Base-by-base conservation (phyloP, 257 asterid species). In the Penstemon davidsonii region DNA sequence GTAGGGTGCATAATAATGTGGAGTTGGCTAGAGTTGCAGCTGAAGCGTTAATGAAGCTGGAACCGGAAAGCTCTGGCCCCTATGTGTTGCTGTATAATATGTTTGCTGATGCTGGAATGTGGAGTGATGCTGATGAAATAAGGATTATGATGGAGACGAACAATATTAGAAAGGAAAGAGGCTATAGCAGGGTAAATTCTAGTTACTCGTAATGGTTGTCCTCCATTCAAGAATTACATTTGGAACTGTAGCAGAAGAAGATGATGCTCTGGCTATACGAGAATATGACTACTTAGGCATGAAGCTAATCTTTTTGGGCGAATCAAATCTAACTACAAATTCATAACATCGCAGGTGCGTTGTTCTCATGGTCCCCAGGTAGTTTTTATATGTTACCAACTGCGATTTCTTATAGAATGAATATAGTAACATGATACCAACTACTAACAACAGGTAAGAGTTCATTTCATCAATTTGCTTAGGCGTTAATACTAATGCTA, bases 11-110 rank as follows among this genome's bases (percentile, higher is more conserved):
- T 70, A 78, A 81, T 61, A 81, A 86, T 68, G 84, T 82, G 19
- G 92, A 86, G 62, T 54, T 83, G 58, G 96, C 96, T 0, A 74
- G 75, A 60, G 81, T 89, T 15, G 87, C 91, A 49, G 96, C 86
- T 44, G 95, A 89, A 66, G 95, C 82, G 33, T 76, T 92, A 56
- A 81, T 87, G 87, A 75, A 43, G 71, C 82, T 89, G 15, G 96
- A 89, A 60, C 96, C 96, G 0, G 86, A 87, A 69, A 88, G 83
- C 79, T 87, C 96, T 0, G 91, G 95, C 11, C 91, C 92, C 15
- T 92, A 92, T 60, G 75, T 85, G 10, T 64, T 83, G 78, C 76
- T 89, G 1, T 85, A 83, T 64, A 87, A 86, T 79, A 84, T 87
- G 90, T 89, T 82, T 82, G 88, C 73, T 11, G 88, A 92, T 70